phyloP scores from a whole-genome alignment of 768 basidiomycete species.

The Artomyces pyxidatus region DNA sequence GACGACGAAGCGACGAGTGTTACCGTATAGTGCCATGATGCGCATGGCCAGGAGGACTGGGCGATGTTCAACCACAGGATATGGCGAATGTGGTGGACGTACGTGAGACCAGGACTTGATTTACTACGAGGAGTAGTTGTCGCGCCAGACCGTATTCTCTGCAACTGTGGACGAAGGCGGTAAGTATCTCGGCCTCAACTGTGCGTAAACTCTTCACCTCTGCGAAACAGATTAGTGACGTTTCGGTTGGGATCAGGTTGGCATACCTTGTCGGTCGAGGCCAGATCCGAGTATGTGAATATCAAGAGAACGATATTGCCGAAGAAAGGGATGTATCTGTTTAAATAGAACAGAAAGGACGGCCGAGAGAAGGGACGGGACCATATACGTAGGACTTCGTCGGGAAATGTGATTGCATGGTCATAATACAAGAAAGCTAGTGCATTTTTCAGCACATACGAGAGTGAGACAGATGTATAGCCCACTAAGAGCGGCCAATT shows the following conservation, averaged over 20 bases:
- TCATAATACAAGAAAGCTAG: constrained; percentile 26
- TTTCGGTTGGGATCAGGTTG: background rate
- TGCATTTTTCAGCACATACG: no score
- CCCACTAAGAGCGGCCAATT: no score
- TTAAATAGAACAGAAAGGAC: constrained; percentile 38
- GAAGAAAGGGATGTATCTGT: constrained; percentile 40
- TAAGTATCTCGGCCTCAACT: no score
- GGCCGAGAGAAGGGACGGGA: constrained; percentile 29
- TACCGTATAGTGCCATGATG: constrained; percentile 41
- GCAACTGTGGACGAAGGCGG: constrained; percentile 39
- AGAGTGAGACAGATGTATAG: no score
- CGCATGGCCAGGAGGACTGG: constrained; percentile 38
- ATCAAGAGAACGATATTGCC: constrained; percentile 21
- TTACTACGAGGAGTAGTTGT: constrained; percentile 33
- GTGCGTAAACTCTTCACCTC: no score
- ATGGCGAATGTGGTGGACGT: constrained; percentile 14
- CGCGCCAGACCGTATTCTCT: constrained; percentile 29
- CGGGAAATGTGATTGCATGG: constrained; percentile 22
- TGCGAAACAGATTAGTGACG: background rate
- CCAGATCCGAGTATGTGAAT: constrained; percentile 15
- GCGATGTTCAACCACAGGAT: background rate
- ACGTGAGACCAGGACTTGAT: constrained; percentile 41
- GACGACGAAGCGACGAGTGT: constrained; percentile 29
- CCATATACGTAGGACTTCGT: constrained; percentile 40
- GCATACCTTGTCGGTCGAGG: constrained; percentile 10